phyloP scores from a whole-genome alignment of 176 grass and related monocot species.

The Raddia distichophylla region DNA sequence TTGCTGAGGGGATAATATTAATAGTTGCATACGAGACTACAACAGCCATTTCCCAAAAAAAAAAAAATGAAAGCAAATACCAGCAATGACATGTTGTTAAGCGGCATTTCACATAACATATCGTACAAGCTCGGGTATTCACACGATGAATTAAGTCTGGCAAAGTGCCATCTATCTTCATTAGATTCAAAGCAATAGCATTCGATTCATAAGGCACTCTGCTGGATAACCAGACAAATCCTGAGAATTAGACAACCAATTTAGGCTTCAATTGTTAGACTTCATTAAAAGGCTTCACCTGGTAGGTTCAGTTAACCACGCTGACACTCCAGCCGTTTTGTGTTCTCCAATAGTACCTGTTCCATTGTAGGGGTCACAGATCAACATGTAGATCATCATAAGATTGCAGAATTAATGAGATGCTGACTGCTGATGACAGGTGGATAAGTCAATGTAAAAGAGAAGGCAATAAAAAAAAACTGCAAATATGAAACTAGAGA shows the following conservation, averaged over 20 bases:
- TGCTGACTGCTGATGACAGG: neutral
- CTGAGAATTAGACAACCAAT: constrained; percentile 4
- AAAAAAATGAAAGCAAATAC: neutral
- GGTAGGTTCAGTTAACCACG: constrained; percentile 55
- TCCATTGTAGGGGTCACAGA: too few relatives aligned
- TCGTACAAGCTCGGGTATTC: neutral
- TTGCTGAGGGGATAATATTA: neutral
- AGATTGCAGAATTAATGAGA: neutral
- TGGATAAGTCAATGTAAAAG: neutral
- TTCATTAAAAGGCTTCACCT: neutral
- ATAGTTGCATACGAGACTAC: neutral
- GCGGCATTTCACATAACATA: neutral
- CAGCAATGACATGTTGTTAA: neutral
- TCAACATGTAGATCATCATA: neutral
- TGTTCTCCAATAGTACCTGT: constrained; percentile 81
- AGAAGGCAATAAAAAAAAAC: neutral
- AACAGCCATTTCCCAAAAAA: neutral
- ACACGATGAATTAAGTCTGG: neutral
- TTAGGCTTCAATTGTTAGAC: neutral
- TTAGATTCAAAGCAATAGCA: neutral
- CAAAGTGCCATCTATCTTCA: neutral
- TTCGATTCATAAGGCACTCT: neutral
- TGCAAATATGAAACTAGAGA: neutral
- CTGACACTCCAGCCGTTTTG: constrained; percentile 71
- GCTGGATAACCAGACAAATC: neutral